phyloP scores from a whole-genome alignment of 345 rosid genomes.

The Triadica sebifera region DNA sequence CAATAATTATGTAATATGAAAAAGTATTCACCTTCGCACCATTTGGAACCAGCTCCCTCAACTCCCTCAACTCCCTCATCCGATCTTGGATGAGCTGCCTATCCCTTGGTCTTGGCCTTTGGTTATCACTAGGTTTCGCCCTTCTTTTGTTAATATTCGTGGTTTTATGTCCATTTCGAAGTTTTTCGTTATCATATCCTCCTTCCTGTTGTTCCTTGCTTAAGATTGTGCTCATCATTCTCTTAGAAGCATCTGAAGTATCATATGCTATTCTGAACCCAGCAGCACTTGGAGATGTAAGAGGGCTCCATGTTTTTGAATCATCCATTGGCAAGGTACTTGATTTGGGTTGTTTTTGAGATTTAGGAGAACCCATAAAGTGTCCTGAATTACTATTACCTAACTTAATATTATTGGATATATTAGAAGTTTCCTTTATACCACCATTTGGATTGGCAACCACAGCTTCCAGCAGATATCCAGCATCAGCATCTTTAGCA shows the following conservation, averaged over 20 bases:
- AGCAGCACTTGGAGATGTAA: conserved; percentile 21
- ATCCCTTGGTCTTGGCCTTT: conserved; percentile 61
- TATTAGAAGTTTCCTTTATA: conserved; percentile 15
- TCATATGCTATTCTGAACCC: conserved; percentile 2
- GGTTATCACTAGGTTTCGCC: conserved; percentile 45
- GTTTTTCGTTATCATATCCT: not conserved
- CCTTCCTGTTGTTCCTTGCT: conserved; percentile 20
- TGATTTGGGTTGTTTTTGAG: conserved; percentile 12
- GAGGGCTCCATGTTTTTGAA: conserved; percentile 15
- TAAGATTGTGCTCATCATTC: conserved; percentile 23
- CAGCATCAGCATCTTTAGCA: conserved; percentile 26
- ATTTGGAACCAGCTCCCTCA: conserved; percentile 60
- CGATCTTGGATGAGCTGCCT: conserved; percentile 71
- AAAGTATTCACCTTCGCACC: conserved; percentile 44
- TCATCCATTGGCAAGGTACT: conserved; percentile 10
- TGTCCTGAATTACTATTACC: conserved; percentile 14
- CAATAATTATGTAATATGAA: not conserved
- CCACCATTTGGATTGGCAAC: conserved; percentile 24
- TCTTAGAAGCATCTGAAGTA: conserved; percentile 26
- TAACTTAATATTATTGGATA: conserved; percentile 13
- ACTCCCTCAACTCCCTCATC: conserved; percentile 63
- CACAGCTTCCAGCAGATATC: conserved; percentile 47
- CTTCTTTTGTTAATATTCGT: conserved; percentile 35
- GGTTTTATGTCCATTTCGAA: conserved; percentile 28
- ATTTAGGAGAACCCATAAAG: conserved; percentile 15